Evolutionary conservation across 2,329 filamentous ascomycete genomes (phyloP).

Genomic region (Beauveria varroae): DNA sequence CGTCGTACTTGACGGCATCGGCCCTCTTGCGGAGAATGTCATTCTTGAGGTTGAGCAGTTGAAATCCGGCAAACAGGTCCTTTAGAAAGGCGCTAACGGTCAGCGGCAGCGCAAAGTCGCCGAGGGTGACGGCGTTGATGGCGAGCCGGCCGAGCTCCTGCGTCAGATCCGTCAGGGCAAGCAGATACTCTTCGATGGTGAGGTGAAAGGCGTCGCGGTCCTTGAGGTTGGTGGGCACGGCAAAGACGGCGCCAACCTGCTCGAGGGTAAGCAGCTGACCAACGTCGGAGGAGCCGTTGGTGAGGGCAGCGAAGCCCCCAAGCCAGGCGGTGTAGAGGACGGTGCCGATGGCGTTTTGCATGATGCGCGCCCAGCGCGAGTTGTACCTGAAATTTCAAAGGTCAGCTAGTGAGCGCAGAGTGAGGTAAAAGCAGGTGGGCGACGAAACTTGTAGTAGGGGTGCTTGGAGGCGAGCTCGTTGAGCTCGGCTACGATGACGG

Average conservation of each 20-base stretch:
- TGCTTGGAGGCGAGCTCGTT: conserved; percentile 69
- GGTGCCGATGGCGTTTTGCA: conserved; percentile 68
- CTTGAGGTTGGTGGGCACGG: conserved; percentile 86
- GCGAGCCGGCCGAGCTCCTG: conserved; percentile 88
- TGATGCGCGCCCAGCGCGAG: conserved; percentile 70
- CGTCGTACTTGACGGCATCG: conserved; percentile 92
- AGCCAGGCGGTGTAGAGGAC: conserved; percentile 64
- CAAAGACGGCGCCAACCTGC: conserved; percentile 71
- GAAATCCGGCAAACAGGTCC: conserved; percentile 91
- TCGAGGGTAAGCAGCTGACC: conserved; percentile 78
- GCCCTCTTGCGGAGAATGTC: conserved; percentile 80
- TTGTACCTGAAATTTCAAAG: conserved; percentile 55
- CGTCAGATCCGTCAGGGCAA: conserved; percentile 76
- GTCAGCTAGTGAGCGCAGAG: neutral
- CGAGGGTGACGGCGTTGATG: conserved; percentile 88
- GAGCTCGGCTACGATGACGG: conserved; percentile 63
- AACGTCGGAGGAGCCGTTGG: conserved; percentile 39
- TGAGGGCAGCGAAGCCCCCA: conserved; percentile 52
- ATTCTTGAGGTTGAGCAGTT: conserved; percentile 96
- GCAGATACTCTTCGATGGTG: conserved; percentile 94
- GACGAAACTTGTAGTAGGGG: conserved; percentile 83
- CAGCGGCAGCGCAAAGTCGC: conserved; percentile 78
- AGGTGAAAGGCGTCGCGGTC: conserved; percentile 87
- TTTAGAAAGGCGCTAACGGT: conserved; percentile 90
- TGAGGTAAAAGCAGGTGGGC: neutral